Evolutionary conservation across 2,329 filamentous ascomycete genomes (phyloP), one percentile per base, ranked within the genome.

Genomic region (Penicillium oxalicum): DNA sequence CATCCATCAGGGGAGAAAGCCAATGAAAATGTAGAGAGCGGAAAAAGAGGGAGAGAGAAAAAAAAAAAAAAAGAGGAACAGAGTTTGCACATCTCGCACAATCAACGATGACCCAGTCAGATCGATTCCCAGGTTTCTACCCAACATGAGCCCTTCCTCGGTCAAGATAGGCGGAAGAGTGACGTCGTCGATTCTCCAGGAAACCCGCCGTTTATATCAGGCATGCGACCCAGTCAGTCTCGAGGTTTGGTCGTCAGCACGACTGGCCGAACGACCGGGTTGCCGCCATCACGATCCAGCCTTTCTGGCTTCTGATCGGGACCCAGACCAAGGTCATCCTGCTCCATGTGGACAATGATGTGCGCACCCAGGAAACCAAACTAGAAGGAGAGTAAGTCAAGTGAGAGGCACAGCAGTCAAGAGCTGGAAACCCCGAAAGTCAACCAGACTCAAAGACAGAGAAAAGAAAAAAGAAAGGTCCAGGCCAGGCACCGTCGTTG

Each of bases 221-320:
- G 36, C 52, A 51, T 43, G 49, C 47, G 47, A 51, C 42, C 43
- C 48, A 49, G 49, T 52, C 48, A 40, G 33, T 8, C 8, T 32
- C 29, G 29, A 4, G 29, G 8, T 11, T 5, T 32, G 29, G 40
- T 36, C 40, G 33, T 44, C 37, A 34, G 39, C 9, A 51, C 51
- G 45, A 47, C 28, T 29, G 18, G 36, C 38, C 34, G 52, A 53
- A 46, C 54, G 48, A 49, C 47, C 39, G 52, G 54, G 50, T 57
- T 52, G 50, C 34, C 44, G 37, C 29, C 25, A 37, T 32, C 35
- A 29, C 44, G 53, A 54, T 45, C 53, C 49, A 54, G 41, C 42
- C 51, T 56, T 54, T 49, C 48, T 56, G 51, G 44, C 33, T 45
- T 25, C 43, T 41, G 45, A 44, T 8, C 36, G 32, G 40, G 52